These are phyloP conservation scores for Groenewaldozyma auringiensis DNA, from an alignment of 1,139 yeast genomes.

Conservation along the genomic window DNA sequence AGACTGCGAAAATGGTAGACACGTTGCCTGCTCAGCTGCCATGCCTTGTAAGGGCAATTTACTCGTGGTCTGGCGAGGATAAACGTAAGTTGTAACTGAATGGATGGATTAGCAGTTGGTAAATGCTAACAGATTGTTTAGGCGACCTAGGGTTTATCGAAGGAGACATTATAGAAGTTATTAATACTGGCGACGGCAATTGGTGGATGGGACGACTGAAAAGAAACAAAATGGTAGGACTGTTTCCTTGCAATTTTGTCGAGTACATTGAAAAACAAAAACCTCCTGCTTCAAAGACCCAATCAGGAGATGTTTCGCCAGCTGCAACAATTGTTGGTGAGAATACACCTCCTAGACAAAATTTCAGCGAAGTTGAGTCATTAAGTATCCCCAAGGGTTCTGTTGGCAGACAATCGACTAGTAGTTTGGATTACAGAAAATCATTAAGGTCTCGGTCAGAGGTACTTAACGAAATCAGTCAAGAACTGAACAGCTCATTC, in stretches of 20 bases:
- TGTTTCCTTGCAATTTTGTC: slow-evolving; percentile 86
- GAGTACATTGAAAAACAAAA: slow-evolving; percentile 25
- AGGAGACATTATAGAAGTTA: slow-evolving; percentile 83
- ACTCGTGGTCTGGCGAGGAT: slow-evolving; percentile 88
- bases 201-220: slow-evolving; percentile 86
- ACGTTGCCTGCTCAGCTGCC: slow-evolving; percentile 33
- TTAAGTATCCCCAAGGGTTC: neutral
- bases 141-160: slow-evolving; percentile 90
- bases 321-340: neutral
- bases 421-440: neutral
- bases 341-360: neutral
- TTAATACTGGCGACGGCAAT: slow-evolving; percentile 72
- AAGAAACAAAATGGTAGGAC: slow-evolving; percentile 76
- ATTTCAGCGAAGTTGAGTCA: neutral
- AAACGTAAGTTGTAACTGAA: slow-evolving; percentile 32
- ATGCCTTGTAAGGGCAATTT: slow-evolving; percentile 66
- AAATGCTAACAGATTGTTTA: slow-evolving; percentile 9
- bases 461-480: slow-evolving; percentile 1
- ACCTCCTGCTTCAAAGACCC: neutral
- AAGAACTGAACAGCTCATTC: neutral
- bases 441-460: neutral
- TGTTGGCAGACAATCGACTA: neutral
- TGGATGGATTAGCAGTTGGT: neutral
- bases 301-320: neutral
- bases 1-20: slow-evolving; percentile 1